phyloP scores from a whole-genome alignment of 2,329 filamentous ascomycete genomes.

The Colletotrichum australisinense region DNA sequence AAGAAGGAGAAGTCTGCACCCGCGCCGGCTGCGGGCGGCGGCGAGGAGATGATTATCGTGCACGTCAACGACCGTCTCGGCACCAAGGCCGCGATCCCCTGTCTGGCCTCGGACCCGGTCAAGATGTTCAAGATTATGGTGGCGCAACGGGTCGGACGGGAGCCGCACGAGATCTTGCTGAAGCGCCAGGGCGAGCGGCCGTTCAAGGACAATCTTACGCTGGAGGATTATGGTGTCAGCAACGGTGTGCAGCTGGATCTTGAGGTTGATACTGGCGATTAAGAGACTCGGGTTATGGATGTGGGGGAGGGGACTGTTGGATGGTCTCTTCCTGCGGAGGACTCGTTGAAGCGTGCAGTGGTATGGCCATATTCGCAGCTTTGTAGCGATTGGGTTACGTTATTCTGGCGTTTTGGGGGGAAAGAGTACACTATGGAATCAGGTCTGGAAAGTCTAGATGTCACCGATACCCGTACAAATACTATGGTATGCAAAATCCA shows the following conservation, averaged over 20 bases:
- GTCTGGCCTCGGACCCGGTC: conserved; percentile 85
- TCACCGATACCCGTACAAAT: conserved; percentile 17
- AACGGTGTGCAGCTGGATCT: conserved; percentile 82
- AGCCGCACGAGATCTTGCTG: conserved; percentile 90
- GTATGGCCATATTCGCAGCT: neutral
- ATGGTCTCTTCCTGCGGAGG: neutral
- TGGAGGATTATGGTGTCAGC: conserved; percentile 94
- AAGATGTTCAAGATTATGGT: conserved; percentile 92
- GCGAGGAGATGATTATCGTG: conserved; percentile 92
- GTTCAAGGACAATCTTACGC: conserved; percentile 89
- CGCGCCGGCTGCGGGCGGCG: conserved; percentile 47
- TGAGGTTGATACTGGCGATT: conserved; percentile 72
- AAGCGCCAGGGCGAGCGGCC: conserved; percentile 93
- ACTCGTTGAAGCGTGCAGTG: neutral
- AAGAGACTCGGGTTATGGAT: conserved; percentile 38
- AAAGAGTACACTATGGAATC: neutral
- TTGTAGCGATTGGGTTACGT: neutral
- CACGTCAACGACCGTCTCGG: conserved; percentile 95
- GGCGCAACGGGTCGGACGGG: conserved; percentile 86
- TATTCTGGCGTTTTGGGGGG: conserved; percentile 18
- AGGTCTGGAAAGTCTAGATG: neutral
- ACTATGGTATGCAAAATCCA: neutral
- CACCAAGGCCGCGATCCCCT: conserved; percentile 95
- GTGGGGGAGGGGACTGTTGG: no score
- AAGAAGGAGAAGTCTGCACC: conserved; percentile 45